Evolutionary conservation across 208 protist genomes (phyloP).

Genomic region (Acanthamoeba culbertsoni): DNA sequence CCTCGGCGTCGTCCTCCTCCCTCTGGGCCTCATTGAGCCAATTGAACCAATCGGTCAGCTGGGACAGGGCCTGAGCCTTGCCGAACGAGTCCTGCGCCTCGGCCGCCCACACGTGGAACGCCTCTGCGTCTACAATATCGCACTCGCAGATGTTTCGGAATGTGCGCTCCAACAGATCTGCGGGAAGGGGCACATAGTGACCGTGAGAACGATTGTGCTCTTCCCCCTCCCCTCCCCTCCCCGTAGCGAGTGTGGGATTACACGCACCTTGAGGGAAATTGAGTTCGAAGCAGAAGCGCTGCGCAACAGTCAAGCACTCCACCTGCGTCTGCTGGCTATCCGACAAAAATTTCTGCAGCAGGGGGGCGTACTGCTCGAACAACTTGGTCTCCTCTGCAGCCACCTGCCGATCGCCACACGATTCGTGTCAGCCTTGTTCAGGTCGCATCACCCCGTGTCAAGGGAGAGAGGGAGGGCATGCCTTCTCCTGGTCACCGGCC

Average conservation of each 20-base stretch:
- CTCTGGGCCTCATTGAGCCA: neutral
- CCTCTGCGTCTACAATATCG: neutral
- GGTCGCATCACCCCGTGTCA: neutral
- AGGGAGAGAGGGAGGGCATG: neutral
- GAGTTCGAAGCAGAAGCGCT: neutral
- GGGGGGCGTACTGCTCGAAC: slow-evolving; percentile 24
- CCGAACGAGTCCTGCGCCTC: neutral
- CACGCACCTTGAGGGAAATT: neutral
- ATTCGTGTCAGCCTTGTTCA: neutral
- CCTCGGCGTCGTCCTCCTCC: neutral
- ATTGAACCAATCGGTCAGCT: neutral
- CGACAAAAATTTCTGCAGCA: neutral
- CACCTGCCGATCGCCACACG: neutral
- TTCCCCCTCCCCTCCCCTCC: too few species aligned
- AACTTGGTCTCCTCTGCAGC: slow-evolving; percentile 23
- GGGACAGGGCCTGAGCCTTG: neutral
- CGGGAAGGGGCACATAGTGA: too few species aligned
- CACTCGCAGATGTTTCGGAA: neutral
- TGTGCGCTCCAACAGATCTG: neutral
- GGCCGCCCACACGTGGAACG: neutral
- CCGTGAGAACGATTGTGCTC: too few species aligned
- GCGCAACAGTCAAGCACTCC: neutral
- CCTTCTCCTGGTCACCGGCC: neutral
- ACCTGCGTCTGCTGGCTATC: neutral
- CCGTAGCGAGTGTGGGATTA: neutral